Evolutionary conservation across 805 yeast genomes (phyloP), one percentile per base, ranked within the genome.

Genomic region (Cyberlindnera suaveolens): DNA sequence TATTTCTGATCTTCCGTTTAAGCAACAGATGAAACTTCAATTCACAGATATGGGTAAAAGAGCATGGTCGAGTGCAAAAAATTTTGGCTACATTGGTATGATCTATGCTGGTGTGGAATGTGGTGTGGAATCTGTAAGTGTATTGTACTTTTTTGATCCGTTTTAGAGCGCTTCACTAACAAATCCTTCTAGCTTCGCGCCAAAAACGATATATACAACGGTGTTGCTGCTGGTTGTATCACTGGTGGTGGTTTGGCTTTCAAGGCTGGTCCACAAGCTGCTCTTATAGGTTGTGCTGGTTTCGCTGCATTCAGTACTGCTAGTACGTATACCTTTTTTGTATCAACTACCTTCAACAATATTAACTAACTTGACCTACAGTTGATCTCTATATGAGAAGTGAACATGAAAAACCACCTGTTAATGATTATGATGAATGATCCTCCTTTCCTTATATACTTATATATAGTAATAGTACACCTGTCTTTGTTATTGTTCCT

Each of bases 221-320:
- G 97, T 36, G 78, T 87, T 3, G 74, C 78, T 36, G 98, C 98
- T 4, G 99, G 99, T 2, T 93, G 97, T 66, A 70, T 91, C 31
- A 93, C 99, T 1, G 99, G 99, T 36, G 99, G 96, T 30, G 97
- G 96, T 0, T 73, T 93, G 41, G 95, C 97, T 2, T 75, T 85
- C 53, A 87, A 85, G 60, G 79, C 93, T 38, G 99, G 99, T 1
- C 99, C 99, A 1, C 89, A 82, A 55, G 95, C 96, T 26, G 93
- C 96, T 0, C 55, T 80, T 20, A 62, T 90, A 45, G 99, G 99
- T 1, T 93, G 98, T 71, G 96, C 95, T 23, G 99, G 97, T 8
- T 93, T 93, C 68, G 97, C 98, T 3, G 96, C 93, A 7, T 93
- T 93, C 63, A 83, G 95, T 43, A 81, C 88, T 4, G 96, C 95